These are phyloP conservation scores for Eustoma russellianum DNA, from an alignment of 257 asterid species.

Conservation along the genomic window DNA sequence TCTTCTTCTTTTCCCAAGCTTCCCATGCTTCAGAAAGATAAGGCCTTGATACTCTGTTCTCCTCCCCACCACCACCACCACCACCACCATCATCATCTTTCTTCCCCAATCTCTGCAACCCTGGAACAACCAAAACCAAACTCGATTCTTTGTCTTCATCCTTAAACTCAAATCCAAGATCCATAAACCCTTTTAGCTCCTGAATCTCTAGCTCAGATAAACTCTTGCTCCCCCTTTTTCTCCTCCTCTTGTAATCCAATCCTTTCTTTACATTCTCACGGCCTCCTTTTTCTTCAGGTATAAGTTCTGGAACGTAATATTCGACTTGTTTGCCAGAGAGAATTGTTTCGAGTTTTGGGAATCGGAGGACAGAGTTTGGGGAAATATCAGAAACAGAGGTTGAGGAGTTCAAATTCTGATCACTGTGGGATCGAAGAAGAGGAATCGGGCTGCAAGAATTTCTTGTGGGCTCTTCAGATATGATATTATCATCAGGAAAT, in stretches of 20 bases:
- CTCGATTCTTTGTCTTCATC: constrained; percentile 43
- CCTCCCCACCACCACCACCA: too few relatives aligned
- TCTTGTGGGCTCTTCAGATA: constrained; percentile 10
- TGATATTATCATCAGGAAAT: not conserved
- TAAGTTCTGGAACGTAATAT: too few relatives aligned
- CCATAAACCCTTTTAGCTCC: constrained; percentile 78
- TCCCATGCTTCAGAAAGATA: constrained; percentile 54
- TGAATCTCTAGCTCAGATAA: constrained; percentile 59
- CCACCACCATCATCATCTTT: not conserved
- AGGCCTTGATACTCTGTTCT: constrained; percentile 26
- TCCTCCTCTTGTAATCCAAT: constrained; percentile 3
- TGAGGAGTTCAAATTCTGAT: constrained; percentile 32
- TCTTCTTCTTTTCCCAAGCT: constrained; percentile 18
- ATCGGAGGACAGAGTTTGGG: constrained; percentile 44
- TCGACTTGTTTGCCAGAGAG: constrained; percentile 45
- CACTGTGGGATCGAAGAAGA: constrained; percentile 46
- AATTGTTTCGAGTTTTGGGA: constrained; percentile 50
- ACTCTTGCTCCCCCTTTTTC: constrained; percentile 25
- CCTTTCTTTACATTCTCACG: not conserved
- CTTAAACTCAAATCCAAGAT: constrained; percentile 68
- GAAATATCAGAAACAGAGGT: constrained; percentile 14
- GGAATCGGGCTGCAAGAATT: constrained; percentile 24
- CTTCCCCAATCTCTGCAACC: constrained; percentile 39
- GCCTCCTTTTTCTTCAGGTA: not conserved
- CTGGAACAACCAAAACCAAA: constrained; percentile 51